A percentile compares a stretch with the other conserved stretches of the same genome.
Evolutionary conservation across 2,329 filamentous ascomycete genomes (phyloP).

Genomic region (Penicillium sp.): DNA sequence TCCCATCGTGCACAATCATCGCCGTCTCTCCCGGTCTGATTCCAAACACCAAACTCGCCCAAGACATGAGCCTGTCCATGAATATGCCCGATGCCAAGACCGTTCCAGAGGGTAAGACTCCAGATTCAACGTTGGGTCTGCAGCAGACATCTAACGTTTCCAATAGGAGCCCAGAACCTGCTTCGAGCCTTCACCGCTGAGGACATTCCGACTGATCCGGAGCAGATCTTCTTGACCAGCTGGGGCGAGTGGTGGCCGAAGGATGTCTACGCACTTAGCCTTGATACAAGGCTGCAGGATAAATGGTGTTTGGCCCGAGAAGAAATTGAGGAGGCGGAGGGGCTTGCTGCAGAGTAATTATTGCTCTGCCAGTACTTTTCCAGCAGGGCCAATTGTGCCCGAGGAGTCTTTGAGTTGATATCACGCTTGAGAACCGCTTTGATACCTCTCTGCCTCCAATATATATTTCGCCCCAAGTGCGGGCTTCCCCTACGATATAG

Average conservation of each 20-base stretch:
- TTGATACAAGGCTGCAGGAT: slow-evolving; percentile 21
- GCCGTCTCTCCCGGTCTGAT: slow-evolving; percentile 27
- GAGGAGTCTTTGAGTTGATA: too few relatives aligned
- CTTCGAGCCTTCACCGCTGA: slow-evolving; percentile 20
- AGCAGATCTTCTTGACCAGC: slow-evolving; percentile 28
- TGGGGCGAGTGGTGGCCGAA: slow-evolving; percentile 32
- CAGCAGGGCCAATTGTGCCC: too few relatives aligned
- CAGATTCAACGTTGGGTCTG: not conserved
- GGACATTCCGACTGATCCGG: slow-evolving; percentile 22
- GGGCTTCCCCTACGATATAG: too few relatives aligned
- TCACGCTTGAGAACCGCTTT: too few relatives aligned
- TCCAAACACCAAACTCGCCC: slow-evolving; percentile 21
- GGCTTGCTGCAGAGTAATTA: slow-evolving; percentile 3
- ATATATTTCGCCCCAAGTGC: too few relatives aligned
- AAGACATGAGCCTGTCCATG: slow-evolving; percentile 18
- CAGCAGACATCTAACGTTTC: not conserved
- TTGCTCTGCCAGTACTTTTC: too few relatives aligned
- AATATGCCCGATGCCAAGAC: slow-evolving; percentile 27
- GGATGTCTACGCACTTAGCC: slow-evolving; percentile 23
- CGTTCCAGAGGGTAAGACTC: slow-evolving; percentile 21
- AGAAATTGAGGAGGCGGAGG: slow-evolving; percentile 24
- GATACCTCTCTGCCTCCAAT: too few relatives aligned
- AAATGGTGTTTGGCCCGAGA: slow-evolving; percentile 27
- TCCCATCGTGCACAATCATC: slow-evolving; percentile 22
- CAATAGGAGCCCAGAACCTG: slow-evolving; percentile 23